phyloP scores from a whole-genome alignment of 371 early-diverging fungal genomes.

The Mortierella sp. region DNA sequence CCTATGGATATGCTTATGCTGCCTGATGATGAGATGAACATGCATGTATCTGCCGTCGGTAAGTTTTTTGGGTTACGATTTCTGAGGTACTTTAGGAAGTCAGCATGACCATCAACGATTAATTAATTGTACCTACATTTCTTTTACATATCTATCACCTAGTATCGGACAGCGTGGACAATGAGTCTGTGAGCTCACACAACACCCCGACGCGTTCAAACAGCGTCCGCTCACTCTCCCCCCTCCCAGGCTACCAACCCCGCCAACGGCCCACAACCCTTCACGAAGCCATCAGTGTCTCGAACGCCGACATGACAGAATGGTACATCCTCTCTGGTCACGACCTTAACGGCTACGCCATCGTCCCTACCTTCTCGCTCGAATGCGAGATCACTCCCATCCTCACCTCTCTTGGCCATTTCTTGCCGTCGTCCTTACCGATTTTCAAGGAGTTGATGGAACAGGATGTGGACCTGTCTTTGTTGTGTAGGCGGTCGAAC shows the following conservation, averaged over 20 bases:
- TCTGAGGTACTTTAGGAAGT: not conserved
- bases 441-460: slow-evolving; percentile 52
- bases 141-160: not conserved
- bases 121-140: not conserved
- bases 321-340: slow-evolving; percentile 57
- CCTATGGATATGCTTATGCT: slow-evolving; percentile 57
- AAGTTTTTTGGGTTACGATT: not conserved
- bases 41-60: slow-evolving; percentile 44
- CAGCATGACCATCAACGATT: not conserved
- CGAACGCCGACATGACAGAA: slow-evolving; percentile 55
- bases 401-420: slow-evolving; percentile 48
- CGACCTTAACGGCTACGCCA: slow-evolving; percentile 49
- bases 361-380: slow-evolving; percentile 41
- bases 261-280: slow-evolving; percentile 28
- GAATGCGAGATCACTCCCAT: slow-evolving; percentile 57
- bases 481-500: slow-evolving; percentile 38
- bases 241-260: not conserved
- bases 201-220: slow-evolving; percentile 36
- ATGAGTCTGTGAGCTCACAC: slow-evolving; percentile 37
- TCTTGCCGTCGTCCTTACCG: slow-evolving; percentile 28
- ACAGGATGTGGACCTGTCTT: slow-evolving; percentile 31
- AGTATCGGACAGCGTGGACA: slow-evolving; percentile 55
- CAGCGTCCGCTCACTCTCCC: slow-evolving; percentile 49
- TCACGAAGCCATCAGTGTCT: slow-evolving; percentile 46
- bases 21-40: slow-evolving; percentile 48